Percentiles rank a stretch among this genome's conserved stretches.
Evolutionary conservation across 2,329 filamentous ascomycete genomes (phyloP).

Genomic region (Aspergillus neoniger): DNA sequence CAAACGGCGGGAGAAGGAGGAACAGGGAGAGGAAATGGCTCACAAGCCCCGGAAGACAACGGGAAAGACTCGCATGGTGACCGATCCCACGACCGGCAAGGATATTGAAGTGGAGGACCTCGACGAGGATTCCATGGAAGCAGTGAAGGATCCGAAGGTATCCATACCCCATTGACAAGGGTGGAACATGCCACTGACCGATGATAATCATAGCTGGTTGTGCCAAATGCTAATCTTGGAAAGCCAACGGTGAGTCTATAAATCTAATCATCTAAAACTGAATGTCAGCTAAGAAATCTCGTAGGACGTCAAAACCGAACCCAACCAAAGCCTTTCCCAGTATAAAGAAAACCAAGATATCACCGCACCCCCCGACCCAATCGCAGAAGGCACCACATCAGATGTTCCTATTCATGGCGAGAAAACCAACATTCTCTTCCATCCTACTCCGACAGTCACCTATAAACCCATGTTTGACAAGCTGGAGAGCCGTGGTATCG

Average conservation of each 20-base stretch:
- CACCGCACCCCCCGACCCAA: conserved; percentile 84
- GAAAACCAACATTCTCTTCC: conserved; percentile 94
- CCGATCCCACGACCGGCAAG: conserved; percentile 84
- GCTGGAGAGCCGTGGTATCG: conserved; percentile 73
- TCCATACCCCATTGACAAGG: conserved; percentile 14
- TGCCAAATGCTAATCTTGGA: conserved; percentile 86
- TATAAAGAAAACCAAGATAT: conserved; percentile 86
- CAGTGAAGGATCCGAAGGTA: conserved; percentile 72
- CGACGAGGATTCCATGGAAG: conserved; percentile 67
- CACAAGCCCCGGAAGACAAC: conserved; percentile 51
- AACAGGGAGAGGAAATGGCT: conserved; percentile 50
- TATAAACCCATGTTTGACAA: conserved; percentile 84
- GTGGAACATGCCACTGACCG: too few relatives aligned
- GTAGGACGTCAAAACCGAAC: conserved; percentile 67
- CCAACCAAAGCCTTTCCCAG: conserved; percentile 71
- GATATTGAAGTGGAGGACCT: conserved; percentile 85
- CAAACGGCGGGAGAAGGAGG: conserved; percentile 29
- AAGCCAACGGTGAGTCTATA: conserved; percentile 62
- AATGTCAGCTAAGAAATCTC: conserved; percentile 6
- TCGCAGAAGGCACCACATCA: conserved; percentile 78
- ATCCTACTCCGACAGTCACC: conserved; percentile 85
- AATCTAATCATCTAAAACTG: conserved; percentile 5
- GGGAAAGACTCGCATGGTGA: conserved; percentile 63
- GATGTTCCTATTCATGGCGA: conserved; percentile 96
- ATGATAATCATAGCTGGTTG: conserved; percentile 60